Evolutionary conservation across 768 basidiomycete genomes (phyloP).

Genomic region (Amanita fuliginea): DNA sequence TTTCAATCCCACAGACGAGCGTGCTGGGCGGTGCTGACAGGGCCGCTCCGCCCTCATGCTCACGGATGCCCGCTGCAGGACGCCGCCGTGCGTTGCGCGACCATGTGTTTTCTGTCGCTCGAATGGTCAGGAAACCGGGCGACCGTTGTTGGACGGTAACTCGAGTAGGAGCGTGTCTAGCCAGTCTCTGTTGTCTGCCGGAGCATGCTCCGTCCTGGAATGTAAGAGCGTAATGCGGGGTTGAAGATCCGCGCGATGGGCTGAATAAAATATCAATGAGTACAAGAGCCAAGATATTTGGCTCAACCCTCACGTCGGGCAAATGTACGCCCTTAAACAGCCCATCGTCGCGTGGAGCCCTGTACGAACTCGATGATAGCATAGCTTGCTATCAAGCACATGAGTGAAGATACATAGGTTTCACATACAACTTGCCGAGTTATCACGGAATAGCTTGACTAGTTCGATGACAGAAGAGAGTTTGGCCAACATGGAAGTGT

Average conservation of each 20-base stretch:
- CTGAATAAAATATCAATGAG: slow-evolving; percentile 10
- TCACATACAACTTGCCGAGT: slow-evolving; percentile 15
- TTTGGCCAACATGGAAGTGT: slow-evolving; percentile 88
- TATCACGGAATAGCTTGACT: slow-evolving; percentile 38
- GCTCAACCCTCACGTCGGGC: slow-evolving; percentile 77
- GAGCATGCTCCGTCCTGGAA: slow-evolving; percentile 51
- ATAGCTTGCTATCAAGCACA: slow-evolving; percentile 35
- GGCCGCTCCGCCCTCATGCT: background rate
- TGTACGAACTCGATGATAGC: slow-evolving; percentile 75
- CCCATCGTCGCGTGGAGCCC: slow-evolving; percentile 90
- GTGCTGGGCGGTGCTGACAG: background rate
- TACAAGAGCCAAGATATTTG: no score
- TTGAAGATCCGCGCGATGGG: slow-evolving; percentile 24
- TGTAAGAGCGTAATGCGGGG: slow-evolving; percentile 33
- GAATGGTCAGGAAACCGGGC: background rate
- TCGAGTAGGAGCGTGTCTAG: slow-evolving; percentile 1
- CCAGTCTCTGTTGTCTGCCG: slow-evolving; percentile 19
- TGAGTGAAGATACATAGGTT: slow-evolving; percentile 34
- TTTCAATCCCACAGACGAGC: slow-evolving; percentile 3
- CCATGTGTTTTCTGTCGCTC: slow-evolving; percentile 10
- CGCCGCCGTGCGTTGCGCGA: slow-evolving; percentile 6
- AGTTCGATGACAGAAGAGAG: slow-evolving; percentile 60
- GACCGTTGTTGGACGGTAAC: background rate
- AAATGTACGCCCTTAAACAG: slow-evolving; percentile 51
- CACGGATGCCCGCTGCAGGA: no score